Evolutionary conservation across 2,329 filamentous ascomycete genomes (phyloP), one percentile per base, ranked within the genome.

Genomic region (Beauveria sp.): DNA sequence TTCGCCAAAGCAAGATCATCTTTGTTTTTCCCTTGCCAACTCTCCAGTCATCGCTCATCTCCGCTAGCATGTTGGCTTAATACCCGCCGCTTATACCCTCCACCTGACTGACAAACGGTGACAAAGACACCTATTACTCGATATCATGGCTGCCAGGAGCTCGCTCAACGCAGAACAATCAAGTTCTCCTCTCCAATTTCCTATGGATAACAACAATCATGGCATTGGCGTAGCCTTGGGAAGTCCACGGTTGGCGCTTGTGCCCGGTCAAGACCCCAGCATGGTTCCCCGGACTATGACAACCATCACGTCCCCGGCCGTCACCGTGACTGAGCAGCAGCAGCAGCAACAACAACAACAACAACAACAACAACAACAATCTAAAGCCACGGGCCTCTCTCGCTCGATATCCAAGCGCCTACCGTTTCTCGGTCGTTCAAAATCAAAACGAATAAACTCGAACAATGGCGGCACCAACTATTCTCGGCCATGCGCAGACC

Each of bases 201-300:
- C 48, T 5, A 46, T 22, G 10, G 40, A 38, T 4, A 40, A n/a
- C 8, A 28, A n/a, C 40, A 26, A 46, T n/a, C 45, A 59, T 64
- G 79, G 77, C 66, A 91, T 92, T 64, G 89, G 89, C 10, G 87
- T 92, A 80, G 89, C 89, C 1, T 75, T 91, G 61, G 89, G 88
- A 38, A 91, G 88, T 68, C 89, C 89, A 9, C 24, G 48, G 3
- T 26, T 76, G 79, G n/a, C 76, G 77, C 45, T 72, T 74, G 18
- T 26, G 16, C 74, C 75, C 18, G 40, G 63, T 65, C 40, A 60
- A 60, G 59, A 61, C 58, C 42, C 65, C 66, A 42, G 64, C 66
- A 22, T 70, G 43, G 20, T 62, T 10, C 60, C 60, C 9, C 51
- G 60, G n/a, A 62, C 42, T n/a, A 53, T 42, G 52, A 65, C 61